A percentile compares a stretch with the other conserved stretches of the same genome.
Conservation (phyloP, 257 asterid species). For the Ophiorrhiza pumila region DNA sequence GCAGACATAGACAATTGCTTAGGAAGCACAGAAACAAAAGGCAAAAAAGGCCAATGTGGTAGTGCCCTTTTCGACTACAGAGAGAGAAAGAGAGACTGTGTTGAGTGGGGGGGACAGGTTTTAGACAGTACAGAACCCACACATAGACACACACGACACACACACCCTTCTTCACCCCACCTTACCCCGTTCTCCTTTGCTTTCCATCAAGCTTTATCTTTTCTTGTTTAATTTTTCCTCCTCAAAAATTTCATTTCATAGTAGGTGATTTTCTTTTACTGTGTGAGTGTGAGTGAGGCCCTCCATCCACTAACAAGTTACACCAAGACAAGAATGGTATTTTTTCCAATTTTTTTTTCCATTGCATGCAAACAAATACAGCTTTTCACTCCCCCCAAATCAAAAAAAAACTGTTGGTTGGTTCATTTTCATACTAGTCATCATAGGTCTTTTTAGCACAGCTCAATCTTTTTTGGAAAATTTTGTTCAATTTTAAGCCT, state of each 20-base stretch:
- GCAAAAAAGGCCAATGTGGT: slow-evolving; percentile 63
- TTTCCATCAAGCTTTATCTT: slow-evolving; percentile 44
- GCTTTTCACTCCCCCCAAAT: slow-evolving; percentile 19
- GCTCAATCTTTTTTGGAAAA: neutral
- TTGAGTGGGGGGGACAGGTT: slow-evolving; percentile 96
- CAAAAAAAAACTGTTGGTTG: neutral
- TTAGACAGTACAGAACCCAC: slow-evolving; percentile 95
- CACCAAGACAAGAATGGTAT: slow-evolving; percentile 40
- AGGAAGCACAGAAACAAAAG: slow-evolving; percentile 67
- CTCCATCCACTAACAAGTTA: slow-evolving; percentile 40
- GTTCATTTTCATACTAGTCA: neutral
- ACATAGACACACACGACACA: slow-evolving; percentile 8
- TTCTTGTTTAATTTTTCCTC: slow-evolving; percentile 16
- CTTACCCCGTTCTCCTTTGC: slow-evolving; percentile 40
- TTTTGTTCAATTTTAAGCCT: neutral
- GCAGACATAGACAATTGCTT: slow-evolving; percentile 86
- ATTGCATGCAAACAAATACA: slow-evolving; percentile 42
- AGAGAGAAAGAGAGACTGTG: slow-evolving; percentile 40
- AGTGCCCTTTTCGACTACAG: slow-evolving; percentile 66
- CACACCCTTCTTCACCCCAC: neutral
- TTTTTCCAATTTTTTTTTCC: slow-evolving; percentile 19
- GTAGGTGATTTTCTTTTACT: neutral
- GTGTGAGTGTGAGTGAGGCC: slow-evolving; percentile 27
- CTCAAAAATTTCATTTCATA: neutral
- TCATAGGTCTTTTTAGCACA: neutral